Evolutionary conservation across 2,329 filamentous ascomycete genomes (phyloP).

Genomic region (Neurospora sp.): DNA sequence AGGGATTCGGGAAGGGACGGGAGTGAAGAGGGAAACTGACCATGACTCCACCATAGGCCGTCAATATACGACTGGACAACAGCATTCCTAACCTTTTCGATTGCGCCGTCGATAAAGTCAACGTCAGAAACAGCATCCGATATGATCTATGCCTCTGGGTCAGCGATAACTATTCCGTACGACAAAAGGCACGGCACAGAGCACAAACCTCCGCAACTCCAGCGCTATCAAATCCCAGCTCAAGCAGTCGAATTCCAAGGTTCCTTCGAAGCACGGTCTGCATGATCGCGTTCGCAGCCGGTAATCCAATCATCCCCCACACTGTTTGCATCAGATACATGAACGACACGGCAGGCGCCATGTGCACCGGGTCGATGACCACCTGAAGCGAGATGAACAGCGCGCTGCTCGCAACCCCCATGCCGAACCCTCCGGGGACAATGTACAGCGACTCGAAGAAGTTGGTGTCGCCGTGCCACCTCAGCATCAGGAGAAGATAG

Average conservation of each 20-base stretch:
- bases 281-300: slow-evolving; percentile 28
- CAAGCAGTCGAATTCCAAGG: slow-evolving; percentile 14
- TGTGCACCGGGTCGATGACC: slow-evolving; percentile 26
- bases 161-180: background rate
- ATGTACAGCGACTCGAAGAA: slow-evolving; percentile 49
- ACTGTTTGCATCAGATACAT: slow-evolving; percentile 29
- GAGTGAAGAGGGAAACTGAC: slow-evolving; percentile 8
- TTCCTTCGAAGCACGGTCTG: slow-evolving; percentile 16
- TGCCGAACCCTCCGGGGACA: slow-evolving; percentile 37
- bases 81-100: slow-evolving; percentile 18
- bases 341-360: slow-evolving; percentile 30
- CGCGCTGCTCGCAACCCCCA: slow-evolving; percentile 29
- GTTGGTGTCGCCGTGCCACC: slow-evolving; percentile 51
- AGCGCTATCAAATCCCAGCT: slow-evolving; percentile 14
- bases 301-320: slow-evolving; percentile 29
- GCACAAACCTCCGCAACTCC: slow-evolving; percentile 16
- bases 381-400: slow-evolving; percentile 33
- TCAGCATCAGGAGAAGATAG: slow-evolving; percentile 42
- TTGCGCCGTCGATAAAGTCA: slow-evolving; percentile 21
- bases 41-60: slow-evolving; percentile 25
- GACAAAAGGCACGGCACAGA: background rate
- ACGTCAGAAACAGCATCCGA: slow-evolving; percentile 23
- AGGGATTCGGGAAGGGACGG: background rate
- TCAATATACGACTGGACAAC: slow-evolving; percentile 25
- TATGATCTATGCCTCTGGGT: slow-evolving; percentile 19